A percentile compares a stretch with the other conserved stretches of the same genome.
phyloP scores from a whole-genome alignment of 139 green algal genomes.

The Chlorella ohadii region DNA sequence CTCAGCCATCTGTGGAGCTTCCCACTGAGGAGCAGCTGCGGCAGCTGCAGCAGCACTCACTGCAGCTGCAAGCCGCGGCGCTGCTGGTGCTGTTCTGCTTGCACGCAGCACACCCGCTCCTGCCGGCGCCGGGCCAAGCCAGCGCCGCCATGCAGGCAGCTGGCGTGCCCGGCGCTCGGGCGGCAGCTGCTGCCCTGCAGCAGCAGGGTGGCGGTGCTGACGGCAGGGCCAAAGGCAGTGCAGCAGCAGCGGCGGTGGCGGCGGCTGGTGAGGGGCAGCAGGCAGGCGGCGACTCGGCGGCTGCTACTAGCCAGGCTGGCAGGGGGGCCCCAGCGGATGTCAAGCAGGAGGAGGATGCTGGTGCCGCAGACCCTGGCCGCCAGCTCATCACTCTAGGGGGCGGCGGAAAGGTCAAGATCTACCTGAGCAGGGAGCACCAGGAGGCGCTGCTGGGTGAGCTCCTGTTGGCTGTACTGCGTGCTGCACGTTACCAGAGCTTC shows the following conservation, averaged over 20 bases:
- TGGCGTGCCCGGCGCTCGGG: not conserved
- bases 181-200: not conserved
- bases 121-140: not conserved
- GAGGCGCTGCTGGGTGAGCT: constrained; percentile 28
- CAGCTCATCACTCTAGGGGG: not conserved
- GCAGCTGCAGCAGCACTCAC: constrained; percentile 1
- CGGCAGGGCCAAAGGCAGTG: too few species aligned
- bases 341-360: not conserved
- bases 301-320: not conserved
- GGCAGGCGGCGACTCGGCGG: not conserved
- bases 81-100: constrained; percentile 43
- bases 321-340: not conserved
- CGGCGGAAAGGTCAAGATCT: constrained; percentile 26
- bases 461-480: not conserved
- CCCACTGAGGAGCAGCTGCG: not conserved
- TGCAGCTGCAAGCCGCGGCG: constrained; percentile 11
- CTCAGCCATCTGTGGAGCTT: not conserved
- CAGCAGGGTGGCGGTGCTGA: not conserved
- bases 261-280: not conserved
- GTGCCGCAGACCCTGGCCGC: not conserved
- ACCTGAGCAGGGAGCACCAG: constrained; percentile 30
- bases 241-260: not conserved
- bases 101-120: constrained; percentile 34
- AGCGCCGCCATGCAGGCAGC: not conserved
- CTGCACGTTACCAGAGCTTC: too few species aligned